A percentile compares a stretch with the other conserved stretches of the same genome.
Conservation (phyloP, 2,329 filamentous ascomycete species). For the Arthrobotrys sphaeroides region DNA sequence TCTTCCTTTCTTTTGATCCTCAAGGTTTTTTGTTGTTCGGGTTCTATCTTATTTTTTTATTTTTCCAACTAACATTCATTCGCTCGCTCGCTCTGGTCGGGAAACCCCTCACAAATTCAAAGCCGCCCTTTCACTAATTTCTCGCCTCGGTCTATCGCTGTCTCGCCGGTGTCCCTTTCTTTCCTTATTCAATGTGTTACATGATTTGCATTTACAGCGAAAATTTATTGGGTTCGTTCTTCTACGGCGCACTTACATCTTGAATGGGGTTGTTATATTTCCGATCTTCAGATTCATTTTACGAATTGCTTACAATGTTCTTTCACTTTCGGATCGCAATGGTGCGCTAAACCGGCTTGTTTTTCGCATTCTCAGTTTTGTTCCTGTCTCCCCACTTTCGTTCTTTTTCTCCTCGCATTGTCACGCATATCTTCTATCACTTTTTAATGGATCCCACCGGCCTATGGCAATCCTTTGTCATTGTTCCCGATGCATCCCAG, state of each 20-base stretch:
- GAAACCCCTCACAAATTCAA: too few relatives aligned
- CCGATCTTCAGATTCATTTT: neutral
- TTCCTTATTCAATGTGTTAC: neutral
- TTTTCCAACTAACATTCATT: too few relatives aligned
- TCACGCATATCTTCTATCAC: neutral
- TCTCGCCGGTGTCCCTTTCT: neutral
- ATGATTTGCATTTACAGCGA: conserved; percentile 4
- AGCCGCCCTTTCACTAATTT: neutral
- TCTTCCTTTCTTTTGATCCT: neutral
- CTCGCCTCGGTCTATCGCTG: neutral
- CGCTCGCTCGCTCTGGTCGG: too few relatives aligned
- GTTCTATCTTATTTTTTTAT: neutral
- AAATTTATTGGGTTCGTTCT: neutral
- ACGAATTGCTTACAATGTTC: neutral
- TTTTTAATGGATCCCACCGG: neutral
- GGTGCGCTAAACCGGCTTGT: neutral
- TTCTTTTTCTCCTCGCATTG: neutral
- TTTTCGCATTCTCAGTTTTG: neutral
- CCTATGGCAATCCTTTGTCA: neutral
- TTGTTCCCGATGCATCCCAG: neutral
- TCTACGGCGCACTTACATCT: neutral
- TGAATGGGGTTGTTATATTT: neutral
- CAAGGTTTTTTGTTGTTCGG: neutral
- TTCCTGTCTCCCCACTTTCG: neutral
- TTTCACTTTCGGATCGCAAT: neutral